Evolutionary conservation across 331 rosid genomes (phyloP), one percentile per base, ranked within the genome.

Genomic region (Rosa hybrid): DNA sequence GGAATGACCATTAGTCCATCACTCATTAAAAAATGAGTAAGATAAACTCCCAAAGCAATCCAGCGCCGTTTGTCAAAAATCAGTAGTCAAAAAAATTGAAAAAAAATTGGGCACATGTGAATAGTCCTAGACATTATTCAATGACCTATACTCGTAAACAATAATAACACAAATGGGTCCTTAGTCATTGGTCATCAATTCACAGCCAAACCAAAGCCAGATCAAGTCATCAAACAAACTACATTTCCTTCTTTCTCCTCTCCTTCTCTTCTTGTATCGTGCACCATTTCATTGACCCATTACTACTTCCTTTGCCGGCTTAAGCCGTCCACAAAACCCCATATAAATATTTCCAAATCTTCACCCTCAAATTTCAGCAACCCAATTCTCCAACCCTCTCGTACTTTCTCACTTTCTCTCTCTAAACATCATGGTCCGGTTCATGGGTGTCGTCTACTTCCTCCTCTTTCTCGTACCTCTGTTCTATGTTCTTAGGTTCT

Each of bases 381-480:
- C 53, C 72, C 67, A 67, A 74, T 65, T 14, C 60, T 27, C 27
- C 46, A 78, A 30, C 17, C 8, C 71, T 38, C 75, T 3, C 39
- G 34, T 17, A 2, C 20, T n/a, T 23, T 68, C 1, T 13, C 30
- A 60, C 75, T 10, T 46, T 50, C 57, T 54, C 56, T 4, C 34
- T 14, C 30, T 17, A 11, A 38, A 44, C 72, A 64, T 89, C 72
- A 64, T 89, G 86, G 81, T 76, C 67, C 85, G 82, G 20, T 39
- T 25, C 16, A 44, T 71, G 71, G 13, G 13, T 18, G 7, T 62
- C 14, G 25, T 77, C 13, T 77, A 49, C 30, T 82, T 50, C 71
- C 60, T 88, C 38, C 46, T 86, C 78, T 41, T 85, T 41, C 69
- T 88, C 41, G 18, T 85, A 48, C 65, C 86, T 76, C 53, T 81